Conservation (phyloP, 2,329 filamentous ascomycete species). For the Pochonia chlamydosporia region DNA sequence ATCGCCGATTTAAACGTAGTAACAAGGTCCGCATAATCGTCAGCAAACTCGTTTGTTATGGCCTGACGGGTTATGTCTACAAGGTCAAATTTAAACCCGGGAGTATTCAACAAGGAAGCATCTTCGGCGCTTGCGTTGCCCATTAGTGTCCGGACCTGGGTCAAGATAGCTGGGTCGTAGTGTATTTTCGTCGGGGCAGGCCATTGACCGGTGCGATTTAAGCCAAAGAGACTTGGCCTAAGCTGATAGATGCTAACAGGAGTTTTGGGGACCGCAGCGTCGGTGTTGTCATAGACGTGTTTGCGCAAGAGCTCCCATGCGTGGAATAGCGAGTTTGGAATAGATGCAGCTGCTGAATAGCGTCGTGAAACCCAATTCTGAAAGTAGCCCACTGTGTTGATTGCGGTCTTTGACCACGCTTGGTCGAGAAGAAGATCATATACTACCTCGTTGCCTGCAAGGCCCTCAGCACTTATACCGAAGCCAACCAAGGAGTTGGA, state of each 20-base stretch:
- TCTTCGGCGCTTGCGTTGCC: constrained; percentile 23
- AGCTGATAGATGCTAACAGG: constrained; percentile 41
- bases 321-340: constrained; percentile 28
- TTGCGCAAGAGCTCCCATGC: constrained; percentile 41
- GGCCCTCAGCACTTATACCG: constrained; percentile 42
- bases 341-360: constrained; percentile 25
- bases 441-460: constrained; percentile 47
- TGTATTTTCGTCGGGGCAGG: constrained; percentile 32
- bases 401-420: constrained; percentile 37
- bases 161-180: constrained; percentile 33
- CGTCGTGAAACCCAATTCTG: constrained; percentile 36
- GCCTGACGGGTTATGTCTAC: constrained; percentile 38
- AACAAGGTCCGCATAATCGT: no score
- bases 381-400: constrained; percentile 40
- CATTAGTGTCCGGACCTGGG: constrained; percentile 32
- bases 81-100: constrained; percentile 39
- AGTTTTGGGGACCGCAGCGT: constrained; percentile 33
- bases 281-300: constrained; percentile 43
- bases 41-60: no score
- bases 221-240: constrained; percentile 32
- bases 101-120: constrained; percentile 31
- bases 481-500: constrained; percentile 39
- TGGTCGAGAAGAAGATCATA: constrained; percentile 46
- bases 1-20: no score
- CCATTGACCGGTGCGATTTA: constrained; percentile 30